phyloP scores from a whole-genome alignment of 2,329 filamentous ascomycete genomes.

The Penicillium sp. region DNA sequence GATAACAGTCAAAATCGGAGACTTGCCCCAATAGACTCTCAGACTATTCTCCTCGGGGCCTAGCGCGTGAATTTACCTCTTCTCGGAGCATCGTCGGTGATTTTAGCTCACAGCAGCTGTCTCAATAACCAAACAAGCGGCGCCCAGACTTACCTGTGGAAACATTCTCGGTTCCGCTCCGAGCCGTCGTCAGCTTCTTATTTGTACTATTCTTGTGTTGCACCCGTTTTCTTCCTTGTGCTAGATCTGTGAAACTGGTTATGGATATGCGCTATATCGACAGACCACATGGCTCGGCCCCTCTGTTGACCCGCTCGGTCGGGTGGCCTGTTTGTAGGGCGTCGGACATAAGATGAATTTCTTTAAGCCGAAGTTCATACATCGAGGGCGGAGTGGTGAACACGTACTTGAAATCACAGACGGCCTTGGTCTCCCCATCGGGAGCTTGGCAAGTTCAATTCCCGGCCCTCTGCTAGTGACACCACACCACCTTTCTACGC shows the following conservation, averaged over 20 bases:
- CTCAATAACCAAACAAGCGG: not conserved
- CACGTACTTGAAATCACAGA: too few species aligned
- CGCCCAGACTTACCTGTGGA: not conserved
- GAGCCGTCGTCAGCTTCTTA: not conserved
- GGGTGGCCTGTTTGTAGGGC: not conserved
- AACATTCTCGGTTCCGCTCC: not conserved
- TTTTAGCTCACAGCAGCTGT: not conserved
- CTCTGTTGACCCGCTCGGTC: not conserved
- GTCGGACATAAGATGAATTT: not conserved
- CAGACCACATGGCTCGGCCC: not conserved
- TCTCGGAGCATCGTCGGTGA: conserved; percentile 12
- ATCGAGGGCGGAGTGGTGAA: too few species aligned
- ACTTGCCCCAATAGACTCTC: not conserved
- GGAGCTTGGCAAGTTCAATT: too few species aligned
- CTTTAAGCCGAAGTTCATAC: too few species aligned
- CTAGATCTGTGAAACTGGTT: not conserved
- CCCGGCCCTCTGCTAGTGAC: too few species aligned
- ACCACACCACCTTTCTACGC: too few species aligned
- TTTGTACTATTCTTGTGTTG: not conserved
- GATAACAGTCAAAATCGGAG: conserved; percentile 13
- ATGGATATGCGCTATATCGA: not conserved
- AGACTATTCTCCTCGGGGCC: not conserved
- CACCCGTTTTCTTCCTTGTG: not conserved
- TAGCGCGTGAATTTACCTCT: not conserved
- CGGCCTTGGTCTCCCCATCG: too few species aligned